These are phyloP conservation scores for Exophiala sp. DNA, from an alignment of 2,329 filamentous ascomycete species.

Conservation along the genomic window DNA sequence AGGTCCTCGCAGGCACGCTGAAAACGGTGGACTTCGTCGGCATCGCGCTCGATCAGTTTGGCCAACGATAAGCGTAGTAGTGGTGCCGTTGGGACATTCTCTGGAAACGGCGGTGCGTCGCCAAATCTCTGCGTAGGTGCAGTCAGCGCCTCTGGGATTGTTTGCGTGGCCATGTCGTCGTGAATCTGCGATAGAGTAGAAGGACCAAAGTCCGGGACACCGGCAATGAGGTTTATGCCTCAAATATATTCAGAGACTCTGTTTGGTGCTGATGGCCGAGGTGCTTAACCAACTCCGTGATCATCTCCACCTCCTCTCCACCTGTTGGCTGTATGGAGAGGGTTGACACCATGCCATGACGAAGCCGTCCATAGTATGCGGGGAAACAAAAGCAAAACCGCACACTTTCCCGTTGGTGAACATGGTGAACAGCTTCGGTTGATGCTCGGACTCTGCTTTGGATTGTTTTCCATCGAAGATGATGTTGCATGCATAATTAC, in stretches of 20 bases:
- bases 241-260: slow-evolving; percentile 1
- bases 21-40: slow-evolving; percentile 35
- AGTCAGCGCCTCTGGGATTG: slow-evolving; percentile 15
- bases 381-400: slow-evolving; percentile 4
- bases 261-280: not conserved
- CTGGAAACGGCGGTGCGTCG: slow-evolving; percentile 39
- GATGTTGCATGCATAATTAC: not conserved
- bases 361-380: slow-evolving; percentile 8
- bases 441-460: not conserved
- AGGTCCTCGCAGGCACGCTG: slow-evolving; percentile 45
- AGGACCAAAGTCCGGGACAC: not conserved
- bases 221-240: not conserved
- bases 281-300: not conserved
- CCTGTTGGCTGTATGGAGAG: not conserved
- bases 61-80: slow-evolving; percentile 41
- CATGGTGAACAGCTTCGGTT: not conserved
- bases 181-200: not conserved
- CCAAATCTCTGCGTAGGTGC: slow-evolving; percentile 17
- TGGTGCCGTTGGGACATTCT: slow-evolving; percentile 42
- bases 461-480: not conserved
- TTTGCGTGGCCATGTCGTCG: slow-evolving; percentile 16
- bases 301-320: slow-evolving; percentile 16
- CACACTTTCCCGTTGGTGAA: not conserved
- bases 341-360: slow-evolving; percentile 3
- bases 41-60: slow-evolving; percentile 38